Evolutionary conservation across 768 basidiomycete genomes (phyloP).

Genomic region (Suillus sp.): DNA sequence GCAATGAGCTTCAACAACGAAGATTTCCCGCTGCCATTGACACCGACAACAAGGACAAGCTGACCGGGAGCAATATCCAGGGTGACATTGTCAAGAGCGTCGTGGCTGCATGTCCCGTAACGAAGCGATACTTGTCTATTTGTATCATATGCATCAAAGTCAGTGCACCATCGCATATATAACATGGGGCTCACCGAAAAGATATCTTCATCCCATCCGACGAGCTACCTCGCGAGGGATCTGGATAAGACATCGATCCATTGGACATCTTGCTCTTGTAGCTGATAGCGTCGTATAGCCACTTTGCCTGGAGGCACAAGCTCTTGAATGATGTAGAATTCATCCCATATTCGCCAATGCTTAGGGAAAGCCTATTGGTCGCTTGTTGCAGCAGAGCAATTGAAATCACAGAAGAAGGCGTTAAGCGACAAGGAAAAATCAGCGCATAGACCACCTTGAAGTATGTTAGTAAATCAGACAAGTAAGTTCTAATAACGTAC

Average conservation of each 20-base stretch:
- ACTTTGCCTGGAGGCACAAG: slow-evolving; percentile 21
- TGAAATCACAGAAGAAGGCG: slow-evolving; percentile 33
- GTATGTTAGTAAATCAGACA: not conserved
- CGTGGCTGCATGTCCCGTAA: slow-evolving; percentile 23
- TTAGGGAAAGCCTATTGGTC: slow-evolving; percentile 21
- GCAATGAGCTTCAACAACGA: slow-evolving; percentile 50
- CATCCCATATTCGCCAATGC: slow-evolving; percentile 15
- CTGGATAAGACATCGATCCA: slow-evolving; percentile 27
- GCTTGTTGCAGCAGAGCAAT: slow-evolving; percentile 41
- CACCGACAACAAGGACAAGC: slow-evolving; percentile 34
- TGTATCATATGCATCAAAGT: not conserved
- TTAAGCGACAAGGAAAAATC: slow-evolving; percentile 24
- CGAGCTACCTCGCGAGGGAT: not conserved
- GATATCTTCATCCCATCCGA: slow-evolving; percentile 30
- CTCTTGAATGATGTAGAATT: slow-evolving; percentile 15
- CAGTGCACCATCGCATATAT: not conserved
- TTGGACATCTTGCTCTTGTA: slow-evolving; percentile 20
- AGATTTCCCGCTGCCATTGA: slow-evolving; percentile 33
- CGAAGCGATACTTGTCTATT: slow-evolving; percentile 24
- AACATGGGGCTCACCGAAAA: slow-evolving; percentile 22
- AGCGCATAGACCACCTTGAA: slow-evolving; percentile 30
- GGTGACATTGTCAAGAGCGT: slow-evolving; percentile 29
- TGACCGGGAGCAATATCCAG: slow-evolving; percentile 33
- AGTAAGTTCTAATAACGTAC: slow-evolving; percentile 24
- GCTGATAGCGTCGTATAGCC: slow-evolving; percentile 26